Conservation (phyloP, 73 alveolate genomes). For the Tetrahymena thermophila region DNA sequence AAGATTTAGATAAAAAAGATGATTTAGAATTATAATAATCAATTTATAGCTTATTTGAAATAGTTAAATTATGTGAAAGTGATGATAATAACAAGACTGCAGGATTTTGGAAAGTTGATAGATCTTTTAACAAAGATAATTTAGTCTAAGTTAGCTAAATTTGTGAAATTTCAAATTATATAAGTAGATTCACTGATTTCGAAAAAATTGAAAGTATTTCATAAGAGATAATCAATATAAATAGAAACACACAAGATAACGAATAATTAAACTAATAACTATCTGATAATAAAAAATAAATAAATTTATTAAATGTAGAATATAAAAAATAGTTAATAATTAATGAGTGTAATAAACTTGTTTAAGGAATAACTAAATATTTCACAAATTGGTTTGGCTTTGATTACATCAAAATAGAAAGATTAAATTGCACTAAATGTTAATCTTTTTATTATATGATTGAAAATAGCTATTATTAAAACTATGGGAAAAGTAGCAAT, state of each 20-base stretch:
- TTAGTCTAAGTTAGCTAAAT: background rate
- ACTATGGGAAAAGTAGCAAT: background rate
- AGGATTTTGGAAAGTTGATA: background rate
- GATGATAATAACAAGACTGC: background rate
- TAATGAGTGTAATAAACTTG: background rate
- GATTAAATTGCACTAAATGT: background rate
- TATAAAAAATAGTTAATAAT: background rate
- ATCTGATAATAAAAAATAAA: background rate
- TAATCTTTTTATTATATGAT: background rate
- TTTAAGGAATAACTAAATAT: background rate
- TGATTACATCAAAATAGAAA: background rate
- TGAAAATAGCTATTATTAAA: background rate
- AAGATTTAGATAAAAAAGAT: background rate
- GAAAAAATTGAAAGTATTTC: background rate
- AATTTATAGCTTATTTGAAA: background rate
- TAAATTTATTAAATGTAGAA: background rate
- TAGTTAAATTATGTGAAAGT: background rate
- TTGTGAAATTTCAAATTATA: background rate
- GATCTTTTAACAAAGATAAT: background rate
- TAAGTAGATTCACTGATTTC: background rate
- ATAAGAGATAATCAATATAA: background rate
- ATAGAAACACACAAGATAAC: background rate
- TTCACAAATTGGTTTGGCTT: background rate
- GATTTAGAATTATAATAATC: background rate
- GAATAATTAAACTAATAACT: background rate